Evolutionary conservation across 2,329 filamentous ascomycete genomes (phyloP), one percentile per base, ranked within the genome.

Genomic region (Clarireedia paspali): DNA sequence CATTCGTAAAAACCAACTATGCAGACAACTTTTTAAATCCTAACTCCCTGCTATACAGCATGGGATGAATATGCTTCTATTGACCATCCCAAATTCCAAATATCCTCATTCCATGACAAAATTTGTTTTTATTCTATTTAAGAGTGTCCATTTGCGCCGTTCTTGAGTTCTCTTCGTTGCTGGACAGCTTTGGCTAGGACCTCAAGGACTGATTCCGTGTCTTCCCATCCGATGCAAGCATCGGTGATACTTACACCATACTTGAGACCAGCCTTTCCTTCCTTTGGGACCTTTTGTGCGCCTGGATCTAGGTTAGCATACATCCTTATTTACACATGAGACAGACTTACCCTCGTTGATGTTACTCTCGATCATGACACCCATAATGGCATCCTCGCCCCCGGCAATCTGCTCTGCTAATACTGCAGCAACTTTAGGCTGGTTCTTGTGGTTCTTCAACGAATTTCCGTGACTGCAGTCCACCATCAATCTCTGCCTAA

Each of bases 391-490:
- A 23, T 65, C 57, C 75, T 97, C 92, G 38, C 94, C 94, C 57
- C 80, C 82, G 54, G 85, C 79, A 58, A 99, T 88, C 75, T 99
- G 94, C 67, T 88, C 84, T 2, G 89, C 91, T 56, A 99, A 72
- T 10, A 78, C 81, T 50, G 83, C 84, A 3, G 91, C 91, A 20
- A 99, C 94, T 79, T 92, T 91, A 63, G 91, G 91, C 75, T 99
- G 94, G 74, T 97, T 99, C 76, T 85, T 91, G 80, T 97, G 92
- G 74, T 97, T 84, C 81, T 99, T 99, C 70, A 87, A 77, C 47
- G 89, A 95, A 77, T 96, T 96, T 62, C 94, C 94, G 72, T 99
- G 94, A 71, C 88, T 94, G 81, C 94, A 99, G 74, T 99, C 94
- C 30, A 99, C 87, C 94, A 99, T 99, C 68, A 99, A 78, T 61